These are phyloP conservation scores for Cercospora sp. DNA, from an alignment of 2,329 filamentous ascomycete species.

Conservation along the genomic window DNA sequence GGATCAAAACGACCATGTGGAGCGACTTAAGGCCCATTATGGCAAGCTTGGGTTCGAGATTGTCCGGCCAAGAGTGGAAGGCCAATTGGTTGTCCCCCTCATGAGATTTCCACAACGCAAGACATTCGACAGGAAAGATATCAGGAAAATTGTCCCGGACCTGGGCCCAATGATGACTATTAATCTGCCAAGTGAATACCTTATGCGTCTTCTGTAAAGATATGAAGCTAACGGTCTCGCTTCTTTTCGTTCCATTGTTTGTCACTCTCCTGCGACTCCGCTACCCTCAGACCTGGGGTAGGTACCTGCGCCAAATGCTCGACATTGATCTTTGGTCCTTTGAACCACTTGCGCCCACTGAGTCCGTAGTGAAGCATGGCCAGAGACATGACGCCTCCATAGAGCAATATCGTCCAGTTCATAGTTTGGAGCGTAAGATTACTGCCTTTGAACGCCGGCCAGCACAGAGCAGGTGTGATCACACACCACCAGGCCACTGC, in stretches of 20 bases:
- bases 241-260: not conserved
- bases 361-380: constrained; percentile 36
- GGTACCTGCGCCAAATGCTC: constrained; percentile 19
- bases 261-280: not conserved
- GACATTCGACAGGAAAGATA: too few species aligned
- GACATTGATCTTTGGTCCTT: constrained; percentile 39
- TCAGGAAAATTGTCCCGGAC: too few species aligned
- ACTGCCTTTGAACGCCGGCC: constrained; percentile 34
- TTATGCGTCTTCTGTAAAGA: too few species aligned
- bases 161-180: too few species aligned
- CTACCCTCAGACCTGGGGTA: not conserved
- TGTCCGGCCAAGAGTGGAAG: too few species aligned
- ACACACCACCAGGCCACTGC: constrained; percentile 35
- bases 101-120: too few species aligned
- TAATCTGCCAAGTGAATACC: too few species aligned
- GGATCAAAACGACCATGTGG: too few species aligned
- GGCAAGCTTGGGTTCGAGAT: too few species aligned
- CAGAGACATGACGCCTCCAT: constrained; percentile 36
- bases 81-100: too few species aligned
- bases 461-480: constrained; percentile 38
- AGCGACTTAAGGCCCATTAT: too few species aligned
- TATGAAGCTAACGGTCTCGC: not conserved
- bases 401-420: constrained; percentile 36
- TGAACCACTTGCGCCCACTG: constrained; percentile 39
- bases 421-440: constrained; percentile 35